Evolutionary conservation across 140 eudicot genomes (phyloP), one percentile per base, ranked within the genome.

Genomic region (Stevia rebaudiana): DNA sequence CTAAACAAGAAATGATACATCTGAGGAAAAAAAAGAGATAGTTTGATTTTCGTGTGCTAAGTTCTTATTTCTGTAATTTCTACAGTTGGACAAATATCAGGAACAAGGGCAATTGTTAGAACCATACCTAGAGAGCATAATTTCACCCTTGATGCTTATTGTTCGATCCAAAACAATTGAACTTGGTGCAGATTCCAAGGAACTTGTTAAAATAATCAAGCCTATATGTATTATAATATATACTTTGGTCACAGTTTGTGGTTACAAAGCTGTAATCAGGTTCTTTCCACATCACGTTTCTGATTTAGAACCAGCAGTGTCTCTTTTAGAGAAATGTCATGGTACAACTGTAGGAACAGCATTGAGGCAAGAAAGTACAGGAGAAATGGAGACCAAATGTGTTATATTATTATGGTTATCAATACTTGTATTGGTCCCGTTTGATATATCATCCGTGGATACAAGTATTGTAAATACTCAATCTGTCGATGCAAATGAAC

Each of bases 211-310:
- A 78, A 72, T 88, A 58, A 80, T 88, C 53, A 83, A 80, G 74
- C 95, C 95, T 48, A 15, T 88, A 67, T 82, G 89, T 67, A 88
- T 92, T 33, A 85, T 92, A 37, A 76, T 88, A 31, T 83, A 88
- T 76, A 72, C 96, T 12, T 69, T 88, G 72, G 96, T 92, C 15
- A 92, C 96, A 11, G 95, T 92, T 70, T 88, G 96, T 71, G 98
- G 98, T 13, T 87, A 87, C 81, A 91, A 91, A 61, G 90, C 98
- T 61, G 96, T 91, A 41, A 85, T 85, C 75, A 81, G 88, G 71
- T 92, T 88, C 82, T 88, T 92, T 71, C 96, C 98, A 18, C 98
- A 92, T 74, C 98, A 92, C 70, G 98, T 92, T 73, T 88, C 98
- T 65, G 98, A 92, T 79, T 60, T 92, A 69, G 98, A 92, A 70